Percentiles rank a stretch among this genome's conserved stretches.
Evolutionary conservation across 768 basidiomycete species (phyloP).

Genomic region (Brasilioporus rufonigricans): DNA sequence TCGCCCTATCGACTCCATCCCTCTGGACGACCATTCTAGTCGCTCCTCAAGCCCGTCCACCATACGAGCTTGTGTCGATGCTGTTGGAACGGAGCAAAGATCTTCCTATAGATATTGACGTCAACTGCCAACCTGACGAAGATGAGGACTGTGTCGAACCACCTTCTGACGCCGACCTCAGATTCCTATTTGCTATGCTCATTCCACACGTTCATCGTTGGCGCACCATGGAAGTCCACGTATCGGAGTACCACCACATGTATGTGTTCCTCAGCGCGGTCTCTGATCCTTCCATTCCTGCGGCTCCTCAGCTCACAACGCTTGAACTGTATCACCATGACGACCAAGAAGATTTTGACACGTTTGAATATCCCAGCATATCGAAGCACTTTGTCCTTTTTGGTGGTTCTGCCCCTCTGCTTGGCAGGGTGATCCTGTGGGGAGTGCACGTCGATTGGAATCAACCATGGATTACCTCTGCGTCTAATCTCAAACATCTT

Average conservation of each 20-base stretch:
- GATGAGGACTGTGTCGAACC: no score
- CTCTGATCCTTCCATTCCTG: conserved; percentile 35
- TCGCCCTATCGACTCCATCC: conserved; percentile 49
- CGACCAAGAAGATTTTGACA: conserved; percentile 34
- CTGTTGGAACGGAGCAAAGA: conserved; percentile 55
- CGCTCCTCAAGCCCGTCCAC: conserved; percentile 28
- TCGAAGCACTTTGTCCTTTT: conserved; percentile 48
- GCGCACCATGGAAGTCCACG: conserved; percentile 48
- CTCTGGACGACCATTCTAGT: conserved; percentile 52
- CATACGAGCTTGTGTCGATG: conserved; percentile 41
- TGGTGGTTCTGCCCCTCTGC: conserved; percentile 49
- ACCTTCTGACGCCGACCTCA: conserved; percentile 23
- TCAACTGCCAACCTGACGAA: conserved; percentile 41
- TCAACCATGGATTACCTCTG: conserved; percentile 31
- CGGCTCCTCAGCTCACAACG: conserved; percentile 52
- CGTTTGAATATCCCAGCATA: conserved; percentile 23
- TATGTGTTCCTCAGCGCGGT: conserved; percentile 42
- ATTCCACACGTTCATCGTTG: conserved; percentile 54
- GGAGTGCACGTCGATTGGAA: conserved; percentile 47
- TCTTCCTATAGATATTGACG: conserved; percentile 51
- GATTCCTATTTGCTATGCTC: conserved; percentile 35
- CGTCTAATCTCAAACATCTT: conserved; percentile 36
- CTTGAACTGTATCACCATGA: conserved; percentile 60
- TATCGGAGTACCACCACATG: conserved; percentile 47
- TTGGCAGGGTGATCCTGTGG: conserved; percentile 38